Evolutionary conservation across 108 stramenopile species (phyloP).

Genomic region (Craspedostauros australis): DNA sequence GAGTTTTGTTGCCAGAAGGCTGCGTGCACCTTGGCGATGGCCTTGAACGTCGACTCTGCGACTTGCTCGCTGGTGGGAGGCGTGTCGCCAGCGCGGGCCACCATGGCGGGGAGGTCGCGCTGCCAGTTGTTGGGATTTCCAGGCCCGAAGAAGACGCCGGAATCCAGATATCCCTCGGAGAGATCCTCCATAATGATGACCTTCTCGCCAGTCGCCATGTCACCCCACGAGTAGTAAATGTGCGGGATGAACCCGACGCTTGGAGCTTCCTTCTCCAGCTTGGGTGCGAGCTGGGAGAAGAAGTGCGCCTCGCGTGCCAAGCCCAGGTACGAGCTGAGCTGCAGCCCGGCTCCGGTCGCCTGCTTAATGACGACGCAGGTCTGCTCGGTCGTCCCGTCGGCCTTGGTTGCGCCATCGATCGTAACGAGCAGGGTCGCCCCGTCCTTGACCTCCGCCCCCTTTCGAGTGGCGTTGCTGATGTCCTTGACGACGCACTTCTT

Average conservation of each 20-base stretch:
- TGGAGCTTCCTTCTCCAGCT: not conserved
- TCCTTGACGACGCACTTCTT: constrained; percentile 10
- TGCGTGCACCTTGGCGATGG: constrained; percentile 30
- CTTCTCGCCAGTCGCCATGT: constrained; percentile 36
- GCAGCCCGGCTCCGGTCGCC: constrained; percentile 12
- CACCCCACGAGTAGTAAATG: constrained; percentile 38
- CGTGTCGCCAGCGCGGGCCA: not conserved
- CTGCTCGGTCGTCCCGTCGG: constrained; percentile 2
- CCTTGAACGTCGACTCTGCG: constrained; percentile 13
- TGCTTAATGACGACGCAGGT: constrained; percentile 43
- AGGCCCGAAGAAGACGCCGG: constrained; percentile 36
- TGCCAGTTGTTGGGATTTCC: constrained; percentile 42
- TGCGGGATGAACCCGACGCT: constrained; percentile 19
- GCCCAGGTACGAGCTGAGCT: constrained; percentile 28
- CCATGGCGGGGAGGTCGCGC: constrained; percentile 5
- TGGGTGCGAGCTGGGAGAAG: constrained; percentile 26
- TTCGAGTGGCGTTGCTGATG: constrained; percentile 27
- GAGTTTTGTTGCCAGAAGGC: constrained; percentile 29
- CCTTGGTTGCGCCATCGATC: not conserved
- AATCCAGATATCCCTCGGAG: constrained; percentile 20
- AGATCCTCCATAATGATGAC: constrained; percentile 45
- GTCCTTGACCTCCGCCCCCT: constrained; percentile 7
- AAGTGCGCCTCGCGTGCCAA: constrained; percentile 53
- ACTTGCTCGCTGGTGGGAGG: constrained; percentile 10
- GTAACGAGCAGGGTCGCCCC: constrained; percentile 19